Evolutionary conservation across 2,329 filamentous ascomycete genomes (phyloP).

Genomic region (Phialocephala sp.): DNA sequence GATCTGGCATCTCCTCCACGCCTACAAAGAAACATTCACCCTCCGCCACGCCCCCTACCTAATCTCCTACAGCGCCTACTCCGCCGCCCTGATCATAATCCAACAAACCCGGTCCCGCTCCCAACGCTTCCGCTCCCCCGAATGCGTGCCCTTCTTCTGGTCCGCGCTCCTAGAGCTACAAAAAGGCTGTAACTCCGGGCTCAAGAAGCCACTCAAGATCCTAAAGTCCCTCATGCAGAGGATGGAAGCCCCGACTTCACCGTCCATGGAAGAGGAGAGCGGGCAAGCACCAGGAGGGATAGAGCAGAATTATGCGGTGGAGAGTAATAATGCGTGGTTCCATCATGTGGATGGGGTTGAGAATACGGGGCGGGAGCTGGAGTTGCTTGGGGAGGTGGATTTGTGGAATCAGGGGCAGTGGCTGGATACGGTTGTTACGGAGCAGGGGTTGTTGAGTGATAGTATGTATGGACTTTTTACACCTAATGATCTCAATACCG

Average conservation of each 20-base stretch:
- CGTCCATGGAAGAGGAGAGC: not conserved
- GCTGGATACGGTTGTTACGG: not conserved
- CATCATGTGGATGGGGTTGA: not conserved
- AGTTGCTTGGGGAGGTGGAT: not conserved
- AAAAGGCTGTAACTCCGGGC: slow-evolving; percentile 1
- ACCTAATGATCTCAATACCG: not conserved
- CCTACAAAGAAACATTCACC: slow-evolving; percentile 5
- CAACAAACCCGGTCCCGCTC: not conserved
- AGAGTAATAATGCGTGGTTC: not conserved
- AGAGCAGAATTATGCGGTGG: not conserved
- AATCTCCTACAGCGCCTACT: slow-evolving; percentile 1
- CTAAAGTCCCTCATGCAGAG: not conserved
- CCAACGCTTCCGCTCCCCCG: not conserved
- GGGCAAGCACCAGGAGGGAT: not conserved
- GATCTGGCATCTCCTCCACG: not conserved
- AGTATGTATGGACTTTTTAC: slow-evolving; percentile 9
- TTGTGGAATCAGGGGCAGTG: not conserved
- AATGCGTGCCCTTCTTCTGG: slow-evolving; percentile 10
- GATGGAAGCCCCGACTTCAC: not conserved
- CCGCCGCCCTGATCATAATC: not conserved
- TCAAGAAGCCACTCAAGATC: not conserved
- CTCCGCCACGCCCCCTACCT: slow-evolving; percentile 4
- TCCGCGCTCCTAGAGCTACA: not conserved
- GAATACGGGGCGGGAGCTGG: not conserved
- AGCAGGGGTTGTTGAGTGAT: slow-evolving; percentile 5